Base-by-base conservation (phyloP, 306 rosid species). In the Lathyrus sativus region DNA sequence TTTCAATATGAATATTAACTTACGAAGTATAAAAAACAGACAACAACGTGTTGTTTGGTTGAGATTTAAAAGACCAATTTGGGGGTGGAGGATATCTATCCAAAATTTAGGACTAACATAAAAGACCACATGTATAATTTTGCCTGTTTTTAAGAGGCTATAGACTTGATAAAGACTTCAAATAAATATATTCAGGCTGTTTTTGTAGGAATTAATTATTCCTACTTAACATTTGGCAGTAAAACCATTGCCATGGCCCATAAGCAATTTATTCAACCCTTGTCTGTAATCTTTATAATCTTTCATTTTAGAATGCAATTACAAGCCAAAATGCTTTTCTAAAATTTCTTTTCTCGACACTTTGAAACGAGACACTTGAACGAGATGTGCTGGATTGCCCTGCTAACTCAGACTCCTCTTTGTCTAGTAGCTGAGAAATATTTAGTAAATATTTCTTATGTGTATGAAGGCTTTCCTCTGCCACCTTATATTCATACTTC, bases 381-480 rank as follows among this genome's bases (percentile, higher is more conserved):
- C 43, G 33, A 64, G 87, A 77, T 5, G 83, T 51, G 15, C 22
- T 33, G 60, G 65, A 72, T 72, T 53, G 75, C 59, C 65, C 68
- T 51, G 79, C 76, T 64, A 75, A 65, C 58, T 84, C 88, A 14
- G 81, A 69, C 80, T 75, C 74, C 75, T 90, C 96, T 17, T 11
- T 67, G 37, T 76, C 80, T 11, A 90, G 84, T 74, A 86, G 97
- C 83, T 81, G 78, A 51, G 62, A 79, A 75, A 90, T 59, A 68
- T 73, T 77, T 19, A 54, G 75, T 3, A 88, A 77, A 78, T 79
- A 84, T n/a, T 54, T 59, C 74, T 79, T 76, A 22, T 88, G 95
- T 15, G 62, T 76, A 62, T 53, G 28, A 38, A 90, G 90, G 54
- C 24, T 66, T 72, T 82, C 90, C 74, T 81, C 88, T 6, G 86